These are phyloP conservation scores for Phalaenopsis aphrodite DNA, from an alignment of 106 monocot genomes.

Conservation along the genomic window DNA sequence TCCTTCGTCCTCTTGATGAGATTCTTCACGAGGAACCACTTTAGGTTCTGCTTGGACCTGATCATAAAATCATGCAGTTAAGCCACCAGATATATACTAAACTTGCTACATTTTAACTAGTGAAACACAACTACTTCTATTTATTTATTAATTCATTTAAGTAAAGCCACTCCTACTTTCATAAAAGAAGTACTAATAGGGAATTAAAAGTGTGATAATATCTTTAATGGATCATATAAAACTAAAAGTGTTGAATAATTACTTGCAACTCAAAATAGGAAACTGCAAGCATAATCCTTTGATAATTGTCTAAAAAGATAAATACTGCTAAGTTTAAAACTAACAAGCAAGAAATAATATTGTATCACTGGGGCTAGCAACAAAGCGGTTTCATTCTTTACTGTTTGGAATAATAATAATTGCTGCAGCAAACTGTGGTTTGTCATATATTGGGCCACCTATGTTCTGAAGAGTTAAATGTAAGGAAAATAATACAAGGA, in stretches of 20 bases:
- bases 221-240: neutral
- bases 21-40: slow-evolving; percentile 5
- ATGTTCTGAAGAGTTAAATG: neutral
- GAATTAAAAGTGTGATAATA: neutral
- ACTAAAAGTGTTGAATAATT: neutral
- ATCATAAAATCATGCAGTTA: neutral
- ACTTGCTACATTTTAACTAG: neutral
- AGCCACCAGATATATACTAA: neutral
- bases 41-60: slow-evolving; percentile 14
- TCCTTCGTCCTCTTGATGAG: slow-evolving; percentile 14
- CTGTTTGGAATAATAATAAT: neutral
- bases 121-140: neutral
- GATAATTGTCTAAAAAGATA: too few relatives aligned
- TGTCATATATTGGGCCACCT: neutral
- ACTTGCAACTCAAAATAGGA: neutral
- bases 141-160: neutral
- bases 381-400: neutral
- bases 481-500: neutral
- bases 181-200: neutral
- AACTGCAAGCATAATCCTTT: neutral
- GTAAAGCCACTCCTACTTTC: neutral
- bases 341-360: neutral
- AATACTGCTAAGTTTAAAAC: too few relatives aligned
- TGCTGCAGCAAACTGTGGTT: neutral
- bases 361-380: neutral